Evolutionary conservation across 2,329 filamentous ascomycete genomes (phyloP).

Genomic region (Beauveria rudraprayagi): DNA sequence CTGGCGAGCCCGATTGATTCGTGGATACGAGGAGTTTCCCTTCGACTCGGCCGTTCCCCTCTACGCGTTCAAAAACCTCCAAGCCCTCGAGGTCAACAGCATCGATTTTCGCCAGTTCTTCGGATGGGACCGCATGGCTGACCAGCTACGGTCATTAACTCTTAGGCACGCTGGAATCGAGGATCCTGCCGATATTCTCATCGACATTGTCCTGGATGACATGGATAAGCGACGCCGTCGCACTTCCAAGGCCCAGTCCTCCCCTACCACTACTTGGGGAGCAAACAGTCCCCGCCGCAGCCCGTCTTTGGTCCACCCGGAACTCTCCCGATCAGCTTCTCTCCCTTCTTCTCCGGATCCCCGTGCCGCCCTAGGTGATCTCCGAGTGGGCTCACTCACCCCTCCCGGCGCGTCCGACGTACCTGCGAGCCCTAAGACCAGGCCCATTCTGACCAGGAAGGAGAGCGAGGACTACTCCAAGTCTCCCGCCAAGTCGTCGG

Average conservation of each 20-base stretch:
- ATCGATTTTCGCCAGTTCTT: conserved; percentile 96
- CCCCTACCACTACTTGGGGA: conserved; percentile 65
- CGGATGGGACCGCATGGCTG: conserved; percentile 89
- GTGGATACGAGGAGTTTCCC: conserved; percentile 93
- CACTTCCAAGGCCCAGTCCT: conserved; percentile 77
- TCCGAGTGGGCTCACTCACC: conserved; percentile 52
- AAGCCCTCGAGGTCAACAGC: conserved; percentile 86
- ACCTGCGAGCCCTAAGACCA: conserved; percentile 33
- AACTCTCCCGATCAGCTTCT: conserved; percentile 59
- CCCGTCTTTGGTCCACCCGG: conserved; percentile 55
- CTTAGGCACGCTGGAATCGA: conserved; percentile 82
- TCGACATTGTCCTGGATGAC: conserved; percentile 91
- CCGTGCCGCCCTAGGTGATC: conserved; percentile 37
- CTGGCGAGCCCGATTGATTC: conserved; percentile 80
- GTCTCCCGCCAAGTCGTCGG: conserved; percentile 34
- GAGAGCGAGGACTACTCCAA: conserved; percentile 39
- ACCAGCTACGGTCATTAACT: conserved; percentile 83
- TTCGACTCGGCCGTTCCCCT: conserved; percentile 95
- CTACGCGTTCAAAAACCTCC: conserved; percentile 95
- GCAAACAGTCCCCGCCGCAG: conserved; percentile 52
- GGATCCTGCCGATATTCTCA: conserved; percentile 81
- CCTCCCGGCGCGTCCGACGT: conserved; percentile 37
- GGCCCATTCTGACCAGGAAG: conserved; percentile 36
- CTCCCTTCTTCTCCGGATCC: conserved; percentile 56
- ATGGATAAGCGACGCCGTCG: conserved; percentile 86